Evolutionary conservation across 2,329 filamentous ascomycete genomes (phyloP).

Genomic region (Aphanocladium album): DNA sequence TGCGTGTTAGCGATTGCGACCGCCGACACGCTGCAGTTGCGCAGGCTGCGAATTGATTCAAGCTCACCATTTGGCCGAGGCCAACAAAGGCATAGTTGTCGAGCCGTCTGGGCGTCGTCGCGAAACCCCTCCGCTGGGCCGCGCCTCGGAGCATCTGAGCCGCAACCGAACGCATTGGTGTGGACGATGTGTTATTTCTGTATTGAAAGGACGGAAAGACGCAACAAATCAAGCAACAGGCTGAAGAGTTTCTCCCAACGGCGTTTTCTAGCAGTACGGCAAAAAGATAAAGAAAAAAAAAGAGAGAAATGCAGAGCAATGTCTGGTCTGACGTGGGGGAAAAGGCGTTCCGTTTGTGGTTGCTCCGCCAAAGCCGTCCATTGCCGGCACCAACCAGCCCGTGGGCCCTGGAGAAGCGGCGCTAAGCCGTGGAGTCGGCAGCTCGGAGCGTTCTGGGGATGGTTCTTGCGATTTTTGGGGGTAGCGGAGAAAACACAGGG

Average conservation of each 20-base stretch:
- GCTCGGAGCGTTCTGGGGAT: conserved; percentile 1
- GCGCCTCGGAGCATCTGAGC: conserved; percentile 15
- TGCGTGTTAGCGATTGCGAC: too few species aligned
- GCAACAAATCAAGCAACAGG: too few species aligned
- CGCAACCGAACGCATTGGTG: conserved; percentile 11
- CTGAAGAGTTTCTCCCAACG: too few species aligned
- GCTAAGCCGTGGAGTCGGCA: neutral
- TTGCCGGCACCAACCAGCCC: conserved; percentile 25
- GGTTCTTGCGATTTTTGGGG: neutral
- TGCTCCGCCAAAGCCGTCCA: conserved; percentile 29
- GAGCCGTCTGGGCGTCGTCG: conserved; percentile 40
- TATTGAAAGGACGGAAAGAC: neutral
- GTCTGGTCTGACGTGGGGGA: conserved; percentile 12
- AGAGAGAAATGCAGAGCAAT: neutral
- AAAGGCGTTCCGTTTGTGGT: conserved; percentile 21
- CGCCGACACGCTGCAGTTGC: too few species aligned
- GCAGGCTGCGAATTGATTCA: neutral
- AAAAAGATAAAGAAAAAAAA: neutral
- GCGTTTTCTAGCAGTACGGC: too few species aligned
- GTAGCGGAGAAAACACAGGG: conserved; percentile 5
- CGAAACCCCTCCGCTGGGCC: conserved; percentile 44
- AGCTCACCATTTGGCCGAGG: conserved; percentile 54
- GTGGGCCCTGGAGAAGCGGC: neutral
- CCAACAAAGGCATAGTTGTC: conserved; percentile 57
- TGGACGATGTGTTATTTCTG: neutral